Evolutionary conservation across 2,329 filamentous ascomycete species (phyloP).

Genomic region (Elsinoe perseae): DNA sequence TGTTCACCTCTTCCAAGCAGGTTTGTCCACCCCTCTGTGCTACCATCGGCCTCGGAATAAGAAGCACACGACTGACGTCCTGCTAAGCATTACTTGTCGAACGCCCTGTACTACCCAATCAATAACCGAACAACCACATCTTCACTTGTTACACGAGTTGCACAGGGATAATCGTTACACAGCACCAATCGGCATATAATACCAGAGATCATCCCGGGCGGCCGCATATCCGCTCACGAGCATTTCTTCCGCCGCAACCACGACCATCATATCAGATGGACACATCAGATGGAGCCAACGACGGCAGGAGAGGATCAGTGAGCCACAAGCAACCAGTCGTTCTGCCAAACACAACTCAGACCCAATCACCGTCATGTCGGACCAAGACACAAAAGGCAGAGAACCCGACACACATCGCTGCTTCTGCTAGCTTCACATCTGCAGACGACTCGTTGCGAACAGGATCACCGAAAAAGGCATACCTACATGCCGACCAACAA

Average conservation of each 20-base stretch:
- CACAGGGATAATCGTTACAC: background rate
- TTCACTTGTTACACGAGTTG: background rate
- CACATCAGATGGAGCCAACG: slow-evolving; percentile 15
- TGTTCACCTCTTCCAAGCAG: background rate
- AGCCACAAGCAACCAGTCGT: slow-evolving; percentile 14
- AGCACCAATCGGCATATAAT: background rate
- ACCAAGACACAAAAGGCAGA: slow-evolving; percentile 13
- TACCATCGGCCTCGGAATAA: background rate
- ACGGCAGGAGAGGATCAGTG: slow-evolving; percentile 13
- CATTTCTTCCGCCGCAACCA: background rate
- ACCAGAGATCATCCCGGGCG: background rate
- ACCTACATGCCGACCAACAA: slow-evolving; percentile 5
- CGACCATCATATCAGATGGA: slow-evolving; percentile 10
- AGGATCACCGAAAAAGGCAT: background rate
- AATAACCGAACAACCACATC: background rate
- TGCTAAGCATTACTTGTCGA: background rate
- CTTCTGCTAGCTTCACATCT: slow-evolving; percentile 1
- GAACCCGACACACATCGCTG: slow-evolving; percentile 7
- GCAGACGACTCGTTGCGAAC: background rate
- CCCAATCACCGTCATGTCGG: slow-evolving; percentile 13
- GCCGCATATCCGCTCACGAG: background rate
- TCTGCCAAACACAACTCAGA: background rate
- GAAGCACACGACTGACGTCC: slow-evolving; percentile 1
- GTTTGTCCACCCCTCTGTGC: slow-evolving; percentile 1
- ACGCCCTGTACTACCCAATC: background rate